Evolutionary conservation across 805 yeast genomes (phyloP).

Genomic region (Hemisphaericaspora nanyangensis): DNA sequence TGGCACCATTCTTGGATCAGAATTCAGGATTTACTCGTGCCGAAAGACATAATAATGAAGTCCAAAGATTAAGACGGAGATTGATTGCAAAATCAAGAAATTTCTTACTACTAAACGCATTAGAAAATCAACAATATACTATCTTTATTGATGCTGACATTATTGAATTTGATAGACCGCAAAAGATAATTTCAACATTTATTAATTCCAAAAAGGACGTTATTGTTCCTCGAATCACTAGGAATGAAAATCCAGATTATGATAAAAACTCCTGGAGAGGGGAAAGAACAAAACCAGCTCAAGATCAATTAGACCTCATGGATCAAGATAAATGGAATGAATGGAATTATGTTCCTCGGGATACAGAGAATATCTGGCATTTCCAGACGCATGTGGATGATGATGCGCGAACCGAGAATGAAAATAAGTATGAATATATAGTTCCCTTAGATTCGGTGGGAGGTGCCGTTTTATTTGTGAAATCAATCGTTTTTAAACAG

Average conservation of each 20-base stretch:
- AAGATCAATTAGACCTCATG: slow-evolving; percentile 22
- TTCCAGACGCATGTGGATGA: slow-evolving; percentile 17
- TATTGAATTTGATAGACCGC: slow-evolving; percentile 17
- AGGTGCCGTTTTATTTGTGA: slow-evolving; percentile 46
- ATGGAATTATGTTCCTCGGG: slow-evolving; percentile 33
- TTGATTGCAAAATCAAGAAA: slow-evolving; percentile 35
- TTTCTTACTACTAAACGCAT: slow-evolving; percentile 25
- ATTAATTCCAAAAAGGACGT: slow-evolving; percentile 28
- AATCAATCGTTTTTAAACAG: slow-evolving; percentile 40
- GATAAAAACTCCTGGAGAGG: slow-evolving; percentile 43
- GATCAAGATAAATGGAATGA: slow-evolving; percentile 27
- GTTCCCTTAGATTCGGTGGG: slow-evolving; percentile 47
- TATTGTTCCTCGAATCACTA: slow-evolving; percentile 32
- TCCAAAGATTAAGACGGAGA: slow-evolving; percentile 34
- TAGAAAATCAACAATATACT: slow-evolving; percentile 28
- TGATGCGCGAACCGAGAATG: slow-evolving; percentile 6
- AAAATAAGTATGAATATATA: slow-evolving; percentile 8
- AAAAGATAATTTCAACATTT: slow-evolving; percentile 22
- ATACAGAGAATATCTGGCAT: slow-evolving; percentile 26
- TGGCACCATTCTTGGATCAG: slow-evolving; percentile 34
- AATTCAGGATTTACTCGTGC: slow-evolving; percentile 13
- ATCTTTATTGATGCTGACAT: slow-evolving; percentile 38
- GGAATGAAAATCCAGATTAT: slow-evolving; percentile 26
- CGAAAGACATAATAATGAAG: slow-evolving; percentile 21
- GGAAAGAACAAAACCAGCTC: slow-evolving; percentile 27